phyloP scores from a whole-genome alignment of 208 protist genomes.

The Porcisia deanei region DNA sequence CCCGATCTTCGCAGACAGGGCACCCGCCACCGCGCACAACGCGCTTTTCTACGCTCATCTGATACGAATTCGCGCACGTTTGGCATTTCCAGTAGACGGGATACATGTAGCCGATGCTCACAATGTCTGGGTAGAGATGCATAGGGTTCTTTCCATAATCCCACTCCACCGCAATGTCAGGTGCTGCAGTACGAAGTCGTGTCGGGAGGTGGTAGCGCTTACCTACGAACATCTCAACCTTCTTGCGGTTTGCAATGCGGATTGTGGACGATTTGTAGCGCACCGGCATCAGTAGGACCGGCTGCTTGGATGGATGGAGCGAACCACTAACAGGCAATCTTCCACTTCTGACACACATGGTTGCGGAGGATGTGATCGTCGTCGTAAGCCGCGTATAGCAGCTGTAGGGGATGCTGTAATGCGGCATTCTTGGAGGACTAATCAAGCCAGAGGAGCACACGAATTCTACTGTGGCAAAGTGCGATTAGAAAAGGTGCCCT shows the following conservation, averaged over 20 bases:
- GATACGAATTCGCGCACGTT: conserved; percentile 50
- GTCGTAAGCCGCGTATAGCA: neutral
- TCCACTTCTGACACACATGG: neutral
- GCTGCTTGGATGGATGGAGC: neutral
- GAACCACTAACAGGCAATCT: neutral
- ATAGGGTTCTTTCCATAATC: conserved; percentile 81
- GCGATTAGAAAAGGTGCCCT: neutral
- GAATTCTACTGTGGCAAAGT: neutral
- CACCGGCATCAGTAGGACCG: neutral
- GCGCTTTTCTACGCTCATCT: conserved; percentile 91
- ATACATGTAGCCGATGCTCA: conserved; percentile 77
- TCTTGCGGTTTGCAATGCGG: conserved; percentile 79
- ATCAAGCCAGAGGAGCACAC: neutral
- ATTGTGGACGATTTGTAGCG: conserved; percentile 47
- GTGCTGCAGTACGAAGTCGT: conserved; percentile 78
- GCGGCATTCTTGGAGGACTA: conserved; percentile 6
- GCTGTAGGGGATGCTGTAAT: conserved; percentile 11
- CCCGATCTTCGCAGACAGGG: conserved; percentile 44
- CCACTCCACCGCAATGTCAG: conserved; percentile 90
- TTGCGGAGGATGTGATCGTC: neutral
- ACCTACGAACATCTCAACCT: conserved; percentile 84
- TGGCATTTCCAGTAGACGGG: conserved; percentile 82
- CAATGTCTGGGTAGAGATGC: conserved; percentile 85
- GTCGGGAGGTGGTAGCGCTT: conserved; percentile 86
- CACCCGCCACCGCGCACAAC: conserved; percentile 84